Evolutionary conservation across 2,329 filamentous ascomycete species (phyloP).

Genomic region (Penicillium sp.): DNA sequence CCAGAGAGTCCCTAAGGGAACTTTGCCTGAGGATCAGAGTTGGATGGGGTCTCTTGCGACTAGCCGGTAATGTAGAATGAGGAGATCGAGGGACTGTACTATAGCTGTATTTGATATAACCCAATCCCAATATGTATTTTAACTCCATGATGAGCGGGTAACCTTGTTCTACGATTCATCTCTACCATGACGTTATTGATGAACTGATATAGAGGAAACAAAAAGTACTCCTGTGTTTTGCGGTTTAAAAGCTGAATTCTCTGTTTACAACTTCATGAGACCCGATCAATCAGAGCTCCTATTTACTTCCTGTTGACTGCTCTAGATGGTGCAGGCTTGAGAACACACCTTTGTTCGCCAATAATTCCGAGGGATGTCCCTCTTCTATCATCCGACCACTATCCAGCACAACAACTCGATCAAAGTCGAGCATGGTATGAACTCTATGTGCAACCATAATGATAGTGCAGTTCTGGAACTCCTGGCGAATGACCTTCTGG

Average conservation of each 20-base stretch:
- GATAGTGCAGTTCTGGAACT: slow-evolving; percentile 14
- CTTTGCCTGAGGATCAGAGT: slow-evolving; percentile 24
- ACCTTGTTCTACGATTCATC: not conserved
- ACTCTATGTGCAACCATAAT: slow-evolving; percentile 21
- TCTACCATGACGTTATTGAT: not conserved
- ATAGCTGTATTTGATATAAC: not conserved
- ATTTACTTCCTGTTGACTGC: not conserved
- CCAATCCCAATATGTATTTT: not conserved
- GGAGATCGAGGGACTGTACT: not conserved
- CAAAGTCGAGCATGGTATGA: slow-evolving; percentile 17
- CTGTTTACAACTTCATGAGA: not conserved
- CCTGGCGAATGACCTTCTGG: slow-evolving; percentile 14
- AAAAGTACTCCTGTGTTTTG: not conserved
- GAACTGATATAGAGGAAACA: not conserved
- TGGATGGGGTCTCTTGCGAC: slow-evolving; percentile 39
- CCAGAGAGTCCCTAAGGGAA: slow-evolving; percentile 20
- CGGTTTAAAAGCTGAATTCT: not conserved
- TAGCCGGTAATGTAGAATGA: not conserved
- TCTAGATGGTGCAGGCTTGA: not conserved
- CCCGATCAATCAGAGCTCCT: not conserved
- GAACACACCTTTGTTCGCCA: not conserved
- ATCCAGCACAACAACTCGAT: slow-evolving; percentile 16
- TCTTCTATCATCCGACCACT: slow-evolving; percentile 16
- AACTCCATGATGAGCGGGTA: not conserved
- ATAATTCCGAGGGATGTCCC: slow-evolving; percentile 6